phyloP scores from a whole-genome alignment of 306 rosid genomes.

The Prunus salicina region DNA sequence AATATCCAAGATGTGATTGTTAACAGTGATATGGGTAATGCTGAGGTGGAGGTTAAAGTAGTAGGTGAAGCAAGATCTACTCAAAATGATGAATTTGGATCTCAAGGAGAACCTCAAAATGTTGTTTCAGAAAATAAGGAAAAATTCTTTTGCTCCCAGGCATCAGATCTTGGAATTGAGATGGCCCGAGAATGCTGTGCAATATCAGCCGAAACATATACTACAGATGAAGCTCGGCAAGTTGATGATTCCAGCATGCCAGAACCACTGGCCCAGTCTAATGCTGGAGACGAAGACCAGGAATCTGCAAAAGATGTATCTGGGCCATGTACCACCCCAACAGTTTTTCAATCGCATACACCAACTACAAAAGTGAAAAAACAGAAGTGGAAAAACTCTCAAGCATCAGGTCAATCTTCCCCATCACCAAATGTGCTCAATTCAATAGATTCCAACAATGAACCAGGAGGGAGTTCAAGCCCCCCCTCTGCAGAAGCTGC shows the following conservation, averaged over 20 bases:
- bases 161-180: constrained; percentile 94
- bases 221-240: constrained; percentile 47
- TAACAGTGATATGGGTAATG: constrained; percentile 51
- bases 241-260: constrained; percentile 37
- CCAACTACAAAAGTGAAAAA: constrained; percentile 69
- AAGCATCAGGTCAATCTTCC: constrained; percentile 53
- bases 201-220: constrained; percentile 55
- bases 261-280: constrained; percentile 44
- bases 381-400: constrained; percentile 73
- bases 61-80: constrained; percentile 71
- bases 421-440: constrained; percentile 50
- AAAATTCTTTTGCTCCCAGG: constrained; percentile 84
- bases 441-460: constrained; percentile 55
- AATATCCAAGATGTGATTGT: constrained; percentile 66
- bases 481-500: constrained; percentile 52
- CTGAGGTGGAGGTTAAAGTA: constrained; percentile 83
- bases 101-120: constrained; percentile 54
- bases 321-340: constrained; percentile 44
- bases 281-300: constrained; percentile 54
- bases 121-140: constrained; percentile 55
- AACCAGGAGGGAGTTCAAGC: constrained; percentile 54
- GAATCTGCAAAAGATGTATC: constrained; percentile 54
- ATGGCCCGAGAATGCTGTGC: constrained; percentile 82
- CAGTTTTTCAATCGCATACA: constrained; percentile 37
- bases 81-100: constrained; percentile 55